These are phyloP conservation scores for Aspergillus flavus DNA, from an alignment of 2,329 filamentous ascomycete species.

Conservation along the genomic window DNA sequence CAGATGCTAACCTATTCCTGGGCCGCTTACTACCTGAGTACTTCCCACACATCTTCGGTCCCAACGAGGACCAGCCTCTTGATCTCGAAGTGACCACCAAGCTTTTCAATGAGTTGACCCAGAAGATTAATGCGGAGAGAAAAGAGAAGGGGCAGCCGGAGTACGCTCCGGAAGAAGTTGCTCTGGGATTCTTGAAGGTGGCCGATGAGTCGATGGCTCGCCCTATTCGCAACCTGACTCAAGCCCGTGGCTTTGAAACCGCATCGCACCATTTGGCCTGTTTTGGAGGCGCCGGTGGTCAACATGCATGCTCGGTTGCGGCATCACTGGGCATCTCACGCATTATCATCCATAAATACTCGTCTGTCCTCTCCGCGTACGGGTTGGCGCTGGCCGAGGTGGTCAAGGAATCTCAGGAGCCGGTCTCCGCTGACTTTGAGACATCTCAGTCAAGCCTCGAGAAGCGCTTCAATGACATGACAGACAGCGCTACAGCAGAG, in stretches of 20 bases:
- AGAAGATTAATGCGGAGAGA: constrained; percentile 58
- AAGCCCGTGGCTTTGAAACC: constrained; percentile 89
- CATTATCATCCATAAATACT: constrained; percentile 86
- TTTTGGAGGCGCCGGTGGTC: constrained; percentile 88
- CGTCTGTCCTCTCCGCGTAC: constrained; percentile 87
- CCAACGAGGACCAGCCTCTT: constrained; percentile 80
- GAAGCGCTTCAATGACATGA: constrained; percentile 74
- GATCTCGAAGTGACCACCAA: constrained; percentile 75
- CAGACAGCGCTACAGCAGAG: constrained; percentile 56
- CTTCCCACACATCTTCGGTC: constrained; percentile 94
- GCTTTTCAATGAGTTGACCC: constrained; percentile 73
- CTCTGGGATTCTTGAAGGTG: constrained; percentile 45
- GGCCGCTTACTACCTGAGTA: constrained; percentile 86
- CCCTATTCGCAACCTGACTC: constrained; percentile 85
- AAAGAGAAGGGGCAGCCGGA: constrained; percentile 47
- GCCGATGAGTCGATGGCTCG: constrained; percentile 54
- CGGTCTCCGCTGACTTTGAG: constrained; percentile 58
- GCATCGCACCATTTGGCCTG: constrained; percentile 88
- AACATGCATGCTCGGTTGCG: constrained; percentile 90
- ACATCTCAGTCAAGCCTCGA: constrained; percentile 52
- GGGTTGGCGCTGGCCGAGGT: constrained; percentile 93
- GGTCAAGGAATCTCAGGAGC: constrained; percentile 78
- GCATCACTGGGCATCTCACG: constrained; percentile 81
- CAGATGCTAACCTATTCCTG: constrained; percentile 87
- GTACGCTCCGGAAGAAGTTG: constrained; percentile 53